phyloP scores from a whole-genome alignment of 768 basidiomycete genomes.

The Suillus brevipes region DNA sequence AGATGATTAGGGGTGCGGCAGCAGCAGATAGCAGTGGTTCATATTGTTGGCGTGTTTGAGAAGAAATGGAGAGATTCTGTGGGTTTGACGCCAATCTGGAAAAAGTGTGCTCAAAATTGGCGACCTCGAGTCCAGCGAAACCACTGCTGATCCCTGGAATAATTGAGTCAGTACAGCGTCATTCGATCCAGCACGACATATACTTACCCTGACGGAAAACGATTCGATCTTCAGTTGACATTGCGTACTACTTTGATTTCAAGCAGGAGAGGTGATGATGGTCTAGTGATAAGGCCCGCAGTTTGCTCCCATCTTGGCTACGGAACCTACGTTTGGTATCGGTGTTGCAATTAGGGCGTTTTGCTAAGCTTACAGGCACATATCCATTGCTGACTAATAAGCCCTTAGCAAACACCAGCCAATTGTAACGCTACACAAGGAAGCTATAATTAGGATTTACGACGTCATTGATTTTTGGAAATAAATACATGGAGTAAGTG shows the following conservation, averaged over 20 bases:
- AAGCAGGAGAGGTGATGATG: neutral
- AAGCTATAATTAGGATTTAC: neutral
- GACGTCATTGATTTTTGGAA: neutral
- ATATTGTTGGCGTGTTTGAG: neutral
- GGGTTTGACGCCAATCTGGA: neutral
- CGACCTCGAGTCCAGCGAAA: conserved; percentile 3
- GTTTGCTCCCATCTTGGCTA: neutral
- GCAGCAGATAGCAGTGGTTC: neutral
- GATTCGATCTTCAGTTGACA: conserved; percentile 20
- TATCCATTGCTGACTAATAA: neutral
- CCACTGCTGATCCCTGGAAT: neutral
- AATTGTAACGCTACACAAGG: neutral
- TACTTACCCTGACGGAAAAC: conserved; percentile 10
- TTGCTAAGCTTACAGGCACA: neutral
- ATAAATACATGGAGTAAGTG: neutral
- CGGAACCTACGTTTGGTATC: neutral
- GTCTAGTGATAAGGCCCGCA: neutral
- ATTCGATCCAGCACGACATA: neutral
- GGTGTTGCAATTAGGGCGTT: neutral
- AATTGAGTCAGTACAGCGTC: neutral
- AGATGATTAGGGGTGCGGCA: neutral
- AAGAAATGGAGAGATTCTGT: neutral
- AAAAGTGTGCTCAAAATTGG: conserved; percentile 4
- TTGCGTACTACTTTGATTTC: conserved; percentile 10
- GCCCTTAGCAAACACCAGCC: too few relatives aligned